phyloP scores from a whole-genome alignment of 164 flowering plant species.

The Piper longum region DNA sequence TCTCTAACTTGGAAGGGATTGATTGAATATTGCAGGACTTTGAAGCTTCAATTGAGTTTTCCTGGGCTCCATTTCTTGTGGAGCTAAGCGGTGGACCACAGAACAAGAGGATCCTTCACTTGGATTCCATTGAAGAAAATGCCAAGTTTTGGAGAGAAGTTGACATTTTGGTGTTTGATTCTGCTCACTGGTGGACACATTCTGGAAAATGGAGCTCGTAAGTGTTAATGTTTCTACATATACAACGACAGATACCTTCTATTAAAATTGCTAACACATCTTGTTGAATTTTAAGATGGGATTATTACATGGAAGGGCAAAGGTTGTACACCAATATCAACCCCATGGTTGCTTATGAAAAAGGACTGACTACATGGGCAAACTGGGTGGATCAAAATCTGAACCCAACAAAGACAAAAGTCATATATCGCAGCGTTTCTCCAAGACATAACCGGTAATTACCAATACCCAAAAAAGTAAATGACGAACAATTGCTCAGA shows the following conservation, averaged over 20 bases:
- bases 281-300: conserved; percentile 45
- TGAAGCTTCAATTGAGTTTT: conserved; percentile 65
- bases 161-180: conserved; percentile 51
- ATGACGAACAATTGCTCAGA: no score
- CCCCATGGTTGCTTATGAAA: conserved; percentile 73
- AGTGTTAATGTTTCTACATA: conserved; percentile 9
- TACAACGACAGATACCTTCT: no score
- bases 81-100: conserved; percentile 40
- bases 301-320: conserved; percentile 53
- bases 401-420: conserved; percentile 40
- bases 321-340: conserved; percentile 32
- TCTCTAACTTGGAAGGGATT: not conserved
- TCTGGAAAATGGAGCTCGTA: conserved; percentile 50
- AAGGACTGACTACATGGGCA: conserved; percentile 77
- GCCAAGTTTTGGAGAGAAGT: conserved; percentile 21
- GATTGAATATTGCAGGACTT: conserved; percentile 42
- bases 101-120: conserved; percentile 29
- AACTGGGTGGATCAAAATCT: conserved; percentile 73
- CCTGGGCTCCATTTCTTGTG: conserved; percentile 79
- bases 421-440: conserved; percentile 71
- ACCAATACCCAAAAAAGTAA: not conserved
- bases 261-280: not conserved
- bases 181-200: conserved; percentile 96
- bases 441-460: conserved; percentile 69
- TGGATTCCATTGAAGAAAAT: conserved; percentile 22